A percentile compares a stretch with the other conserved stretches of the same genome.
Conservation (phyloP, 176 grass and related monocot genomes). For the Oryza rufipogon region DNA sequence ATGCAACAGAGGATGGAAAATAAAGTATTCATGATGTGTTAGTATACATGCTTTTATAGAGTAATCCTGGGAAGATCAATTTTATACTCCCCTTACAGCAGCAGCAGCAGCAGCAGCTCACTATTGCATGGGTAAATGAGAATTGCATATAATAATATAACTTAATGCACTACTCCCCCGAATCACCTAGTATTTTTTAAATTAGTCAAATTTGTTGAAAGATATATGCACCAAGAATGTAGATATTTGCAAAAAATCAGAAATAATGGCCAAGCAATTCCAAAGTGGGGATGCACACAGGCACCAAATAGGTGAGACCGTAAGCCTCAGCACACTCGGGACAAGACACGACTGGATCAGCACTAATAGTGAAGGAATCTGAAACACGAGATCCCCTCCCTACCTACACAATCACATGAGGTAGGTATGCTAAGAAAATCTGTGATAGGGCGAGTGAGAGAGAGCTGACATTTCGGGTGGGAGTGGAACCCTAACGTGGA, state of each 20-base stretch:
- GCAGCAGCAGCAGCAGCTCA: not conserved
- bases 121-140: no score
- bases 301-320: not conserved
- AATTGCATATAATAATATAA: no score
- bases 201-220: not conserved
- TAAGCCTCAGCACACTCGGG: not conserved
- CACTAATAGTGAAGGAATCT: not conserved
- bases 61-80: not conserved
- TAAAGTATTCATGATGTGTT: not conserved
- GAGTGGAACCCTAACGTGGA: conserved; percentile 21
- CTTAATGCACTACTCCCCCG: no score
- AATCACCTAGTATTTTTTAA: not conserved
- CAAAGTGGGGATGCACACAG: conserved; percentile 4
- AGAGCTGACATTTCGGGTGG: not conserved
- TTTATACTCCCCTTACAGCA: not conserved
- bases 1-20: no score
- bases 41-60: not conserved
- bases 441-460: not conserved
- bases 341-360: not conserved
- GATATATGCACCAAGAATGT: not conserved
- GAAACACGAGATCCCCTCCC: not conserved
- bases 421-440: not conserved
- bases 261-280: not conserved
- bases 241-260: not conserved
- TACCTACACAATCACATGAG: not conserved